A percentile compares a stretch with the other conserved stretches of the same genome.
These are phyloP conservation scores for Diaporthe citriasiana DNA, from an alignment of 2,329 filamentous ascomycete species.

Conservation along the genomic window DNA sequence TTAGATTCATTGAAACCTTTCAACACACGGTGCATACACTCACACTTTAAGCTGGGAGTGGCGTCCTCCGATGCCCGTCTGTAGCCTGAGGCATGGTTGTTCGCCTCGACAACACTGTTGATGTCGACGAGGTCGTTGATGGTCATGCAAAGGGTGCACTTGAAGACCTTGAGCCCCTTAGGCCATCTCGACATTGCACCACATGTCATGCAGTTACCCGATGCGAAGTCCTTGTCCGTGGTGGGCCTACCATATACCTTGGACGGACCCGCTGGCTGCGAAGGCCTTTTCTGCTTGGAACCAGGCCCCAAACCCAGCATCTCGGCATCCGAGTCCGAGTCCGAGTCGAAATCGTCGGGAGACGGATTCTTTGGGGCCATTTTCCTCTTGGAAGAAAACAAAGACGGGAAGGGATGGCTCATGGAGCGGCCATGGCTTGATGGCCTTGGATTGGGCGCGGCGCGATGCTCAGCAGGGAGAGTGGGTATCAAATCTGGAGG, in stretches of 20 bases:
- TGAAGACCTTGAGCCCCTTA: constrained; percentile 78
- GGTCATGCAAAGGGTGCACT: constrained; percentile 86
- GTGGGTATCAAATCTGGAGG: constrained; percentile 60
- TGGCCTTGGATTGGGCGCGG: constrained; percentile 43
- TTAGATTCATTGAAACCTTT: constrained; percentile 16
- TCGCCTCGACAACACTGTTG: constrained; percentile 32
- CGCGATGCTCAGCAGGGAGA: constrained; percentile 48
- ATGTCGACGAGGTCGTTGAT: constrained; percentile 78
- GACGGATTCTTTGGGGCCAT: constrained; percentile 57
- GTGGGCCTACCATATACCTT: constrained; percentile 42
- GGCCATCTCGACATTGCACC: constrained; percentile 86
- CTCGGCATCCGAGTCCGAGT: constrained; percentile 59
- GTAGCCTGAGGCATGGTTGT: constrained; percentile 26
- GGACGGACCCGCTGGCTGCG: constrained; percentile 21
- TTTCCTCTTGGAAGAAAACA: constrained; percentile 75
- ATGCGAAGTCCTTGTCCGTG: constrained; percentile 70
- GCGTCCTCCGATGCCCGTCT: constrained; percentile 43
- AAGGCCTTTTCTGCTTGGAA: constrained; percentile 52
- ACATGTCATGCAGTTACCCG: constrained; percentile 88
- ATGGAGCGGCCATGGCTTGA: constrained; percentile 73
- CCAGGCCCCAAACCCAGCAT: constrained; percentile 46
- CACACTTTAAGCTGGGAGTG: constrained; percentile 37
- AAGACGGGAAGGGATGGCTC: constrained; percentile 83
- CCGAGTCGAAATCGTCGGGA: constrained; percentile 53
- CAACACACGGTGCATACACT: constrained; percentile 10